Percentiles rank a stretch among this genome's conserved stretches.
Evolutionary conservation across 1,284 basidiomycete species (phyloP).

Genomic region (Sanghuangporus weigelae): DNA sequence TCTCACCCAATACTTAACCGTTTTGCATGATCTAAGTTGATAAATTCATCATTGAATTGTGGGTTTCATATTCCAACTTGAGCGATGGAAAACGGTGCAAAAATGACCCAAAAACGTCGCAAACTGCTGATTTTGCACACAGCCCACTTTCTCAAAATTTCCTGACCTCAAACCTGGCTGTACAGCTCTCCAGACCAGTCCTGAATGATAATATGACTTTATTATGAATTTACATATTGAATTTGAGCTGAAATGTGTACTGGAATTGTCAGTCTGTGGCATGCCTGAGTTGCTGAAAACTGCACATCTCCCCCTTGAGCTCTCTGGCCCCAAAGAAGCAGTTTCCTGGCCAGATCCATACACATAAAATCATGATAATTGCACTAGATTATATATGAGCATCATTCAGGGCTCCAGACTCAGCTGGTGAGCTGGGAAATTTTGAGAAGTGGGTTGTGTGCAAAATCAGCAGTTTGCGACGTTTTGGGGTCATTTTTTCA

Average conservation of each 20-base stretch:
- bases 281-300: not conserved
- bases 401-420: too few relatives aligned
- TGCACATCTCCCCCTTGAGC: not conserved
- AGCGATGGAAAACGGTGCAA: not conserved
- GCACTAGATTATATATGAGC: not conserved
- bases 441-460: too few relatives aligned
- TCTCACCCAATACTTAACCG: too few relatives aligned
- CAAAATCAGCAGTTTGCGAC: too few relatives aligned
- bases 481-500: too few relatives aligned
- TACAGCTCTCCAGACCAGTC: not conserved
- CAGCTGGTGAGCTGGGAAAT: too few relatives aligned
- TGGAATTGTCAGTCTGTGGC: not conserved
- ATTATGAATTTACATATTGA: not conserved
- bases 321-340: not conserved
- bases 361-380: not conserved
- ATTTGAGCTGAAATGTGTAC: not conserved
- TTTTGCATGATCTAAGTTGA: too few relatives aligned
- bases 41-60: too few relatives aligned
- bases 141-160: not conserved
- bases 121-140: not conserved
- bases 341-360: not conserved
- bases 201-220: not conserved
- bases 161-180: not conserved
- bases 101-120: not conserved
- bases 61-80: too few relatives aligned